Evolutionary conservation across 805 yeast species (phyloP).

Genomic region (Saturnispora quitensis): DNA sequence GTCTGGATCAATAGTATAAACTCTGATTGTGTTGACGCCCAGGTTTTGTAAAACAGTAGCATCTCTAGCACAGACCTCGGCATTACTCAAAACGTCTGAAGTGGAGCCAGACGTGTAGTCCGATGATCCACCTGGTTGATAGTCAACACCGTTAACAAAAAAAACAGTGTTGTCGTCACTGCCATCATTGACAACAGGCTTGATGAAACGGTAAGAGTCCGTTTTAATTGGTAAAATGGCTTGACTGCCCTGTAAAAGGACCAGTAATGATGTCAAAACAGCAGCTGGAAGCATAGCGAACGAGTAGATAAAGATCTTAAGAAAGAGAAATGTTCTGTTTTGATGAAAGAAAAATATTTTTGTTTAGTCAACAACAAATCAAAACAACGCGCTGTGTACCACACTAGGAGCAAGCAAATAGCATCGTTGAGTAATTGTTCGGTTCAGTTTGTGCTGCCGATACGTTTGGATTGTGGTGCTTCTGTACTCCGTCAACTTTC

Average conservation of each 20-base stretch:
- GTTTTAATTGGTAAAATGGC: conserved; percentile 53
- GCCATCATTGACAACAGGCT: conserved; percentile 32
- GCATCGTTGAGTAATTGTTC: neutral
- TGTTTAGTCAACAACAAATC: neutral
- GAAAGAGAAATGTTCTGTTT: neutral
- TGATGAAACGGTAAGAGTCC: conserved; percentile 50
- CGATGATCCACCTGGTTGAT: conserved; percentile 91
- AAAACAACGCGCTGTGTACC: neutral
- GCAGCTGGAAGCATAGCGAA: conserved; percentile 2
- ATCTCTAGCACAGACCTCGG: conserved; percentile 68
- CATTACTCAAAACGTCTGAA: conserved; percentile 64
- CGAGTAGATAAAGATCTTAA: neutral
- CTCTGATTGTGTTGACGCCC: conserved; percentile 74
- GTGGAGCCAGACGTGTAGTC: conserved; percentile 30
- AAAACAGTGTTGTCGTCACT: conserved; percentile 47
- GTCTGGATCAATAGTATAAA: conserved; percentile 76
- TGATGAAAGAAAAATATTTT: neutral
- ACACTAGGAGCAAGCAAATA: neutral
- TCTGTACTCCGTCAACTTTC: no score
- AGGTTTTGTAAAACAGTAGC: conserved; percentile 67
- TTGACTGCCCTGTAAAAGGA: conserved; percentile 10
- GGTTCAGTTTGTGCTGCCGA: no score
- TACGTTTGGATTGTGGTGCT: no score
- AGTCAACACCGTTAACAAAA: conserved; percentile 79
- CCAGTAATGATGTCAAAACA: conserved; percentile 8